A percentile compares a stretch with the other conserved stretches of the same genome.
phyloP scores from a whole-genome alignment of 2,329 filamentous ascomycete species.

The Aspergillus floridensis region DNA sequence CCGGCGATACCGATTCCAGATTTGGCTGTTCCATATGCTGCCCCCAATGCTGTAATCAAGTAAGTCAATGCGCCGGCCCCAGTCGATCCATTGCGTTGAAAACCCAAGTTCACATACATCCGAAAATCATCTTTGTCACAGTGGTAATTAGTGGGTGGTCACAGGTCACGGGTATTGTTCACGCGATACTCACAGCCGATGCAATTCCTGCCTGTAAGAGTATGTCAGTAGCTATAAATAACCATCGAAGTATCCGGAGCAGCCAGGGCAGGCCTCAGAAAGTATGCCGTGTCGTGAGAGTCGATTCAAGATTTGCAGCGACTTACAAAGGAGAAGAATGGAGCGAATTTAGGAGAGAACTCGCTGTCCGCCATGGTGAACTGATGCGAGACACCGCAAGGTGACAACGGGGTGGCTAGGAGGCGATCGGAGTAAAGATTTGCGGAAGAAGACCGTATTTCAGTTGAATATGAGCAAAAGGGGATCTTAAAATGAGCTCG shows the following conservation, averaged over 20 bases:
- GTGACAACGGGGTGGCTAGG: not conserved
- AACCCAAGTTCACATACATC: constrained; percentile 41
- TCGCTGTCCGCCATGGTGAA: constrained; percentile 48
- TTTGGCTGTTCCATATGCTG: constrained; percentile 67
- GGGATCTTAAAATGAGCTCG: not conserved
- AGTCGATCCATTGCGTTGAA: constrained; percentile 2
- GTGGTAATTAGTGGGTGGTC: constrained; percentile 24
- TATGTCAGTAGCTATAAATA: constrained; percentile 24
- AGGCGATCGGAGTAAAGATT: not conserved
- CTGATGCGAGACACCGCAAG: not conserved
- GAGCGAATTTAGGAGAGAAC: constrained; percentile 61
- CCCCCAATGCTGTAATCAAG: constrained; percentile 55
- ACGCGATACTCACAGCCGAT: constrained; percentile 43
- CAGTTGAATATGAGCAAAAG: not conserved
- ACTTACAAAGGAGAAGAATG: constrained; percentile 67
- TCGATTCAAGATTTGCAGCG: too few species aligned
- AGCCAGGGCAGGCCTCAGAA: not conserved
- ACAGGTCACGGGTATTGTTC: not conserved
- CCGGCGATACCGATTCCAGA: constrained; percentile 67
- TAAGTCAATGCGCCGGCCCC: constrained; percentile 17
- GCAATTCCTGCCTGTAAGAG: constrained; percentile 47
- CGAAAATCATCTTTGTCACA: constrained; percentile 49
- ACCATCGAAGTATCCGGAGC: not conserved
- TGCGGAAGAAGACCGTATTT: not conserved
- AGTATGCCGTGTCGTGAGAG: too few species aligned